A percentile compares a stretch with the other conserved stretches of the same genome.
These are phyloP conservation scores for Reutealis trisperma DNA, from an alignment of 345 rosid genomes.

Conservation along the genomic window DNA sequence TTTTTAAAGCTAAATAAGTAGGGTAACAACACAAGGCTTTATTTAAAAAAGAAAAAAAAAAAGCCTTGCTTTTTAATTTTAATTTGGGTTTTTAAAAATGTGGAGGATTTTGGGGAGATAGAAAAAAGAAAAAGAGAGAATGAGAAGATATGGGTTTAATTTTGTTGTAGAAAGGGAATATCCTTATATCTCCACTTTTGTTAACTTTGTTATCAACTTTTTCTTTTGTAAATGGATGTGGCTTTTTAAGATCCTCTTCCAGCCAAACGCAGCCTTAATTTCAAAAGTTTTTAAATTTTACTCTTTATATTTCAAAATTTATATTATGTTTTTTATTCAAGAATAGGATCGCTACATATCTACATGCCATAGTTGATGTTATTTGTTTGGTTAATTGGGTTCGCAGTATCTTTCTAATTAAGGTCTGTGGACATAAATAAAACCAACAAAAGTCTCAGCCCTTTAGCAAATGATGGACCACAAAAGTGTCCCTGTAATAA, in stretches of 20 bases:
- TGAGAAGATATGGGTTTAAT: slow-evolving; percentile 29
- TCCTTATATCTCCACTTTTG: slow-evolving; percentile 18
- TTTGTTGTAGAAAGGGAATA: slow-evolving; percentile 31
- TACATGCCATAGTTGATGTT: too few species aligned
- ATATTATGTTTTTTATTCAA: not conserved
- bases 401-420: slow-evolving; percentile 19
- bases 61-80: not conserved
- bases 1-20: not conserved
- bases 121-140: slow-evolving; percentile 13
- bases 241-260: slow-evolving; percentile 36
- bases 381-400: not conserved
- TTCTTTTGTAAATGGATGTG: slow-evolving; percentile 41
- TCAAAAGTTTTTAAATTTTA: not conserved
- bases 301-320: slow-evolving; percentile 8
- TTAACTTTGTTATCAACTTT: slow-evolving; percentile 9
- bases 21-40: not conserved
- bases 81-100: not conserved
- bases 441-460: not conserved
- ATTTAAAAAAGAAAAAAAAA: too few species aligned
- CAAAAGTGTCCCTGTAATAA: not conserved
- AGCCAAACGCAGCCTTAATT: slow-evolving; percentile 32
- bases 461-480: slow-evolving; percentile 7
- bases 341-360: not conserved
- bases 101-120: not conserved
- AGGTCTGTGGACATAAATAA: slow-evolving; percentile 9